These are phyloP conservation scores for Raffaelea arxii DNA, from an alignment of 2,329 filamentous ascomycete species.

Conservation along the genomic window DNA sequence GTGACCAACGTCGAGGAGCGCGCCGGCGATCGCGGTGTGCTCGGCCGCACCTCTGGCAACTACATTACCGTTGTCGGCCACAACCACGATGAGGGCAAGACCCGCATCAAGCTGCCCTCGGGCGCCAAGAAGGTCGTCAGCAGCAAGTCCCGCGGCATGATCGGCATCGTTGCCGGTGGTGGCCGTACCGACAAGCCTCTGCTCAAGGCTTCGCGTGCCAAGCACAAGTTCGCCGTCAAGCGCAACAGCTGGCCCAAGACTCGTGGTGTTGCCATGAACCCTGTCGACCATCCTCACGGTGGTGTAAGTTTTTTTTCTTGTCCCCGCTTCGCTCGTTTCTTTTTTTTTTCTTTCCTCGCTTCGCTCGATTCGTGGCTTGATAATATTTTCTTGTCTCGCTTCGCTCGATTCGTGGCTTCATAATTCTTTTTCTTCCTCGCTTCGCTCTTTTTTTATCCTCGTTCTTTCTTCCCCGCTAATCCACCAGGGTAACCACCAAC, in stretches of 20 bases:
- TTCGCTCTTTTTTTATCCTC: not conserved
- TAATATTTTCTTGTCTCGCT: too few relatives aligned
- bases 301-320: conserved; percentile 67
- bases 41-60: conserved; percentile 97
- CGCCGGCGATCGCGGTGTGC: conserved; percentile 88
- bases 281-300: conserved; percentile 97
- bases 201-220: conserved; percentile 97
- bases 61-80: conserved; percentile 97
- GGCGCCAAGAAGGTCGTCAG: conserved; percentile 98
- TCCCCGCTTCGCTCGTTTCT: too few relatives aligned
- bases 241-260: conserved; percentile 99
- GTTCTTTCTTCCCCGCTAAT: conserved; percentile 28
- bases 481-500: conserved; percentile 92
- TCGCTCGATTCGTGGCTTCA: not conserved
- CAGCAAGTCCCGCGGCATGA: conserved; percentile 91
- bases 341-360: too few relatives aligned
- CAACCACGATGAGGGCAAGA: conserved; percentile 99
- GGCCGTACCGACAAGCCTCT: conserved; percentile 99
- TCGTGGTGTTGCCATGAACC: conserved; percentile 99
- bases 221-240: conserved; percentile 99
- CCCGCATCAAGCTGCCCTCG: conserved; percentile 96
- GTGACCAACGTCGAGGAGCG: conserved; percentile 99
- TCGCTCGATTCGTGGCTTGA: not conserved
- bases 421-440: not conserved
- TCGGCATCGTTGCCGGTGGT: conserved; percentile 98